A percentile compares a stretch with the other conserved stretches of the same genome.
phyloP scores from a whole-genome alignment of 1,284 basidiomycete species.

The Schizopora paradoxa region DNA sequence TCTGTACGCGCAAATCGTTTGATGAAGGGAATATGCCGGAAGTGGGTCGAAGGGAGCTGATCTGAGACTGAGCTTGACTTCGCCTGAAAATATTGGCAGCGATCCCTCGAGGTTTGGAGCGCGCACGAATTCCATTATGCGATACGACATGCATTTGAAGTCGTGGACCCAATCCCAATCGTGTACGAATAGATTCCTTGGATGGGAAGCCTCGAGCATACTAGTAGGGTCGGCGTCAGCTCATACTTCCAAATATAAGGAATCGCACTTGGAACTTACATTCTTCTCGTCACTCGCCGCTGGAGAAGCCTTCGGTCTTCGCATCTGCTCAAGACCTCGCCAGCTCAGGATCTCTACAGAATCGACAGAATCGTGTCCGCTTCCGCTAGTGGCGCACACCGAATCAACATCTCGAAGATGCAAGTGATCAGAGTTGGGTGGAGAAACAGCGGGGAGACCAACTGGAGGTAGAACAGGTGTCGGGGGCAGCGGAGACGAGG shows the following conservation, averaged over 20 bases:
- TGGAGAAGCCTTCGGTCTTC: constrained; percentile 2
- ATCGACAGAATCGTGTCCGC: constrained; percentile 8
- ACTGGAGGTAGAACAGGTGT: constrained; percentile 2
- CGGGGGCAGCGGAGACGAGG: constrained; percentile 13
- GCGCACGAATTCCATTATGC: too few species aligned
- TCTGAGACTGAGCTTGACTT: too few species aligned
- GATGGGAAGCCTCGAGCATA: constrained; percentile 8
- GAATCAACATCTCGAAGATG: not conserved
- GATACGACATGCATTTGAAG: constrained; percentile 14
- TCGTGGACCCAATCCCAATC: constrained; percentile 15
- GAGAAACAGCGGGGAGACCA: not conserved
- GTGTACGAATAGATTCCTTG: constrained; percentile 11
- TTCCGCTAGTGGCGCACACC: not conserved
- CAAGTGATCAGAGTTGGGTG: not conserved
- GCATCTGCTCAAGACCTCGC: constrained; percentile 10
- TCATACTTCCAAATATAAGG: not conserved
- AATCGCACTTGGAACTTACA: too few species aligned
- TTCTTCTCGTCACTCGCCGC: constrained; percentile 2
- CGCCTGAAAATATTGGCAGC: too few species aligned
- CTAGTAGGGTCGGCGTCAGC: not conserved
- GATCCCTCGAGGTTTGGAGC: too few species aligned
- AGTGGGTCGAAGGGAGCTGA: constrained; percentile 3
- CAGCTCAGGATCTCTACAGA: constrained; percentile 16
- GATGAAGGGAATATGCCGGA: not conserved
- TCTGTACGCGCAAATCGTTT: not conserved